Evolutionary conservation across 2,329 filamentous ascomycete genomes (phyloP).

Genomic region (Fusarium sp.): DNA sequence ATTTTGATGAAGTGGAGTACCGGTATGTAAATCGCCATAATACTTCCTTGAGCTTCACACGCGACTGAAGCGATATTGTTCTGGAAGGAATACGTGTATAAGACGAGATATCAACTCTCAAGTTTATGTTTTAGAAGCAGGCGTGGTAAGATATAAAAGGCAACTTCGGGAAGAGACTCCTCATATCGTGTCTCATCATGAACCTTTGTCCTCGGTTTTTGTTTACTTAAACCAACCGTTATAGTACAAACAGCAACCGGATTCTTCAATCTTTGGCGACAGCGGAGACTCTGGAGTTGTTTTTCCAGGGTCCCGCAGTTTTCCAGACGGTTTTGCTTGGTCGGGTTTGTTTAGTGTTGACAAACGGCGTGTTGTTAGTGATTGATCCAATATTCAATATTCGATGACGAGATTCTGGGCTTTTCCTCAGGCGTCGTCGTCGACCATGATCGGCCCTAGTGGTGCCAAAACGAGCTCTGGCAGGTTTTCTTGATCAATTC

Average conservation of each 20-base stretch:
- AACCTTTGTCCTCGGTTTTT: too few species aligned
- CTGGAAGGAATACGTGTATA: too few species aligned
- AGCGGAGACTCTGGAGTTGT: constrained; percentile 8
- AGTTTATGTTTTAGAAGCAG: too few species aligned
- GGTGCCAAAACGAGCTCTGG: constrained; percentile 13
- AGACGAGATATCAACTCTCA: too few species aligned
- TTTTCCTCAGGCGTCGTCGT: constrained; percentile 22
- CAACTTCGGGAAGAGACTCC: too few species aligned
- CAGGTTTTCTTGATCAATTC: constrained; percentile 29
- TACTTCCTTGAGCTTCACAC: constrained; percentile 6
- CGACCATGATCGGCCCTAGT: constrained; percentile 32
- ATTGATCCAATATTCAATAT: constrained; percentile 6
- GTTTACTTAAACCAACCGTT: too few species aligned
- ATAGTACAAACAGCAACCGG: too few species aligned
- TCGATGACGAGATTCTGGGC: constrained; percentile 30
- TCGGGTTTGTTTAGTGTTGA: constrained; percentile 4
- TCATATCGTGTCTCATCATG: too few species aligned
- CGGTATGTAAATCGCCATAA: constrained; percentile 27
- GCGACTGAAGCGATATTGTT: too few species aligned
- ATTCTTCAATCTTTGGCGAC: constrained; percentile 15
- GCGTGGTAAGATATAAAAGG: too few species aligned
- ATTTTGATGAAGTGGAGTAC: constrained; percentile 21
- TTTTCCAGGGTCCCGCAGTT: constrained; percentile 21
- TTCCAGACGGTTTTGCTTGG: constrained; percentile 3
- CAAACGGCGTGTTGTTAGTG: constrained; percentile 35